Conservation (phyloP, 2,329 filamentous ascomycete species). For the Bisporella sp. region DNA sequence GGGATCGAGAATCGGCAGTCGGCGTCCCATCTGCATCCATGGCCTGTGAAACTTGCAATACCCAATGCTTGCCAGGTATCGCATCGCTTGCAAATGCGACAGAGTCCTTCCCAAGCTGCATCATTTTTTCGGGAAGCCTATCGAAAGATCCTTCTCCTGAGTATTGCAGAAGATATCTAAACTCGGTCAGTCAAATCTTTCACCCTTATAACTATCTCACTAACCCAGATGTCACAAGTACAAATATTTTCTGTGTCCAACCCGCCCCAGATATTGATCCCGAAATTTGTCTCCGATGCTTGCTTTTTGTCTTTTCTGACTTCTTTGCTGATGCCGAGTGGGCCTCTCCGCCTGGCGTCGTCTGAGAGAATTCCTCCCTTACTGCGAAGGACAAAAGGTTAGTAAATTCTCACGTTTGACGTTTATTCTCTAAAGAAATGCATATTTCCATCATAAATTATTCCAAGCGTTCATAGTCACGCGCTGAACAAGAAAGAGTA, state of each 20-base stretch:
- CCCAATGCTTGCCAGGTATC: conserved; percentile 75
- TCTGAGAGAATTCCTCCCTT: conserved; percentile 29
- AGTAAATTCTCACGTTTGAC: too few relatives aligned
- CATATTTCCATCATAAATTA: too few relatives aligned
- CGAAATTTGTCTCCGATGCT: conserved; percentile 27
- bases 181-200: not conserved
- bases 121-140: conserved; percentile 64
- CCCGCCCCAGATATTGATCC: conserved; percentile 41
- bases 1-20: conserved; percentile 46
- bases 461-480: too few relatives aligned
- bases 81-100: conserved; percentile 75
- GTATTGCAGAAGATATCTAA: conserved; percentile 64
- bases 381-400: conserved; percentile 6
- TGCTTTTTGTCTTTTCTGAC: conserved; percentile 38
- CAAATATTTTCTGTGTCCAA: conserved; percentile 65
- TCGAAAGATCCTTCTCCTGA: conserved; percentile 62
- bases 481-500: too few relatives aligned
- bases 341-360: conserved; percentile 13
- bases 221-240: conserved; percentile 57
- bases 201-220: not conserved
- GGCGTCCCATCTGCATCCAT: conserved; percentile 51
- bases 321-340: conserved; percentile 19
- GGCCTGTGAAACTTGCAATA: conserved; percentile 65
- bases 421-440: too few relatives aligned
- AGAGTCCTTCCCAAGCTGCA: conserved; percentile 66